Percentiles rank a stretch among this genome's conserved stretches.
Evolutionary conservation across 495 filamentous ascomycete genomes (phyloP).

Genomic region (Podospora tetraspora): DNA sequence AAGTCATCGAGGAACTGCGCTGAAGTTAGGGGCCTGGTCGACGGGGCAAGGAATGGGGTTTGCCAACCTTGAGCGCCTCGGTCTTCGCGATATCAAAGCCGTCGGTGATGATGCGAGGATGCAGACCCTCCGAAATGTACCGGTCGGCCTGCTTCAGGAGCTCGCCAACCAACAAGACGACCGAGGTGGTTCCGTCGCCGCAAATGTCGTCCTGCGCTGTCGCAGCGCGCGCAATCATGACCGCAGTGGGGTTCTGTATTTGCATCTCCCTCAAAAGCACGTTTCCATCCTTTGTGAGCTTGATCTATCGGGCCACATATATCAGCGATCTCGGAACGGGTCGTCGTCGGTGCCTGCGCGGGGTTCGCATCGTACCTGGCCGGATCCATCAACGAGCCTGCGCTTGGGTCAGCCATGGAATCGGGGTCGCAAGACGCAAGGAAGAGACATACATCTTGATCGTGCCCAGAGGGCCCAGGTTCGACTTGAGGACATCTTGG

Average conservation of each 20-base stretch:
- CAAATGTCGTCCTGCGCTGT: slow-evolving; percentile 98
- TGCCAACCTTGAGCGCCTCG: slow-evolving; percentile 76
- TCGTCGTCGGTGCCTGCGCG: slow-evolving; percentile 6
- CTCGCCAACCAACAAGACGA: slow-evolving; percentile 93
- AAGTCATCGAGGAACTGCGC: slow-evolving; percentile 85
- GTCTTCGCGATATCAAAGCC: slow-evolving; percentile 96
- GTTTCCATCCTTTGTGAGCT: slow-evolving; percentile 97
- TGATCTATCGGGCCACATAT: slow-evolving; percentile 61
- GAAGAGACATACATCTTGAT: slow-evolving; percentile 79
- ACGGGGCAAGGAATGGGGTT: not conserved
- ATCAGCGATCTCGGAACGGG: slow-evolving; percentile 16
- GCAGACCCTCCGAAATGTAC: slow-evolving; percentile 88
- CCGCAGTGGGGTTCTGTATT: slow-evolving; percentile 84
- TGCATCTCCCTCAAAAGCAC: slow-evolving; percentile 96
- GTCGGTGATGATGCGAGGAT: slow-evolving; percentile 94
- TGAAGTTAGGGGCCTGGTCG: slow-evolving; percentile 14
- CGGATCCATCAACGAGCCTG: slow-evolving; percentile 93
- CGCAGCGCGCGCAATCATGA: slow-evolving; percentile 97
- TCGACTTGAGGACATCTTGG: slow-evolving; percentile 94
- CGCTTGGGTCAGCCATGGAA: slow-evolving; percentile 30
- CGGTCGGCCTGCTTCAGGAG: slow-evolving; percentile 95
- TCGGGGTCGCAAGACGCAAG: not conserved
- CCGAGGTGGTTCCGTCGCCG: slow-evolving; percentile 95
- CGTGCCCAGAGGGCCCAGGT: slow-evolving; percentile 87
- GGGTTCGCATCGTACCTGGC: slow-evolving; percentile 58